Evolutionary conservation across 2,329 filamentous ascomycete species (phyloP), one percentile per base, ranked within the genome.

Genomic region (Penicillium aurantiogriseum): DNA sequence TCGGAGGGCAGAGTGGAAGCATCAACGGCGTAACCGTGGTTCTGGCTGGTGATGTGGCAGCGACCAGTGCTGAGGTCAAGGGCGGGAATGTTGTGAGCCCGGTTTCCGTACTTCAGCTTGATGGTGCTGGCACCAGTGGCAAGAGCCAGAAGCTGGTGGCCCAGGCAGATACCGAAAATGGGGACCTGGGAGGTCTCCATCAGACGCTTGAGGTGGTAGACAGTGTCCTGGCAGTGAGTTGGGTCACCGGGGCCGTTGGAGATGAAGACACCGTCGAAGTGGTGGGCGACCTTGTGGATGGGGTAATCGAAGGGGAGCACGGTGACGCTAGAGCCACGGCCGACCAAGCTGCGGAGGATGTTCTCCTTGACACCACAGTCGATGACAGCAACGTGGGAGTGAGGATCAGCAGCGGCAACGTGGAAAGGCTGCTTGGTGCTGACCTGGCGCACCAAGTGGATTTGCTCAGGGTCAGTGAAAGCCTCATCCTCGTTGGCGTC

Each of bases 341-440:
- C 88, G 71, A 97, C 92, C 59, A 99, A 83, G 75, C 90, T 95
- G 71, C 94, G 91, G 59, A 99, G 87, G 70, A 99, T 99, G 82
- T 99, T 99, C 85, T 99, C 94, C 85, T 99, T 99, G 67, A 97
- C 94, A 81, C 94, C 94, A 72, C 94, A 99, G 79, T 99, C 94
- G 73, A 99, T 89, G 67, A 99, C 84, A 58, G 93, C 94, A 67
- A 99, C 86, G 79, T 99, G 94, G 75, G 91, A 88, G 70, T 89
- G 86, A 63, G 93, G 91, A 65, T 88, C 85, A 33, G 87, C 85
- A 51, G 92, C 92, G 75, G 90, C 89, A 64, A 97, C 89, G 70
- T 97, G 91, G 82, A 97, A 99, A 42, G 94, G 94, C 63, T 92
- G 90, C 82, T 99, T 99, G 77, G 94, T 99, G 82, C 90, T 96